A percentile compares a stretch with the other conserved stretches of the same genome.
Evolutionary conservation across 179 eudicot genomes (phyloP).

Genomic region (Heliamphora pulchella): DNA sequence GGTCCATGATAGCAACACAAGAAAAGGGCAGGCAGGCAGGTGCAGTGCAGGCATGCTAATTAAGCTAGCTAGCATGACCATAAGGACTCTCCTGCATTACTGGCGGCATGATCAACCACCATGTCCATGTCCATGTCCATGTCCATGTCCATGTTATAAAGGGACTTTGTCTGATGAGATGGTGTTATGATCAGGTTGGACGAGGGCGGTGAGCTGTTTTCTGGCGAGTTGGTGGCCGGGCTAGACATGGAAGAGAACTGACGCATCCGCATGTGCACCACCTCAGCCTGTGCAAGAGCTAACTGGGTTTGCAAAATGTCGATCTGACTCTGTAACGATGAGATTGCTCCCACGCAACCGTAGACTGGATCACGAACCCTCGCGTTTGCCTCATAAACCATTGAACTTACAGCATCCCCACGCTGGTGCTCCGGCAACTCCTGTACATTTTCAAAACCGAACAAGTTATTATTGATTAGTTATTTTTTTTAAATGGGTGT

Average conservation of each 20-base stretch:
- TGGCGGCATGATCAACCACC: conserved; percentile 38
- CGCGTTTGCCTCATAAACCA: conserved; percentile 94
- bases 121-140: conserved; percentile 32
- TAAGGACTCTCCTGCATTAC: conserved; percentile 47
- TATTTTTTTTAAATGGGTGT: too few species aligned
- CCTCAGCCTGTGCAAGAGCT: conserved; percentile 78
- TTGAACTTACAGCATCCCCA: conserved; percentile 78
- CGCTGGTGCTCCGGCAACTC: conserved; percentile 73
- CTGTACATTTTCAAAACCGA: conserved; percentile 24
- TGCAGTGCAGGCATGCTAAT: conserved; percentile 6
- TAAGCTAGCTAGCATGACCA: conserved; percentile 45
- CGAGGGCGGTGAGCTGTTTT: conserved; percentile 41
- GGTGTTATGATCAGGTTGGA: conserved; percentile 23
- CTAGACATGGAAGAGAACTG: conserved; percentile 30
- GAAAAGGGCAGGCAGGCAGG: too few species aligned
- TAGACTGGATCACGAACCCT: conserved; percentile 87
- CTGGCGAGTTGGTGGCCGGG: conserved; percentile 37
- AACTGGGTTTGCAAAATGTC: conserved; percentile 61
- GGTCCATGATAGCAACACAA: conserved; percentile 9
- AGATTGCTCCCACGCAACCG: conserved; percentile 87
- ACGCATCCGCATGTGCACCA: conserved; percentile 67
- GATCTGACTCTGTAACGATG: conserved; percentile 70
- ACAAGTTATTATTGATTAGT: too few species aligned
- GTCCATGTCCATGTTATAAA: conserved; percentile 70
- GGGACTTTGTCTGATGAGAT: conserved; percentile 51